phyloP scores from a whole-genome alignment of 73 alveolate species.

The Paraurostyla sp. region DNA sequence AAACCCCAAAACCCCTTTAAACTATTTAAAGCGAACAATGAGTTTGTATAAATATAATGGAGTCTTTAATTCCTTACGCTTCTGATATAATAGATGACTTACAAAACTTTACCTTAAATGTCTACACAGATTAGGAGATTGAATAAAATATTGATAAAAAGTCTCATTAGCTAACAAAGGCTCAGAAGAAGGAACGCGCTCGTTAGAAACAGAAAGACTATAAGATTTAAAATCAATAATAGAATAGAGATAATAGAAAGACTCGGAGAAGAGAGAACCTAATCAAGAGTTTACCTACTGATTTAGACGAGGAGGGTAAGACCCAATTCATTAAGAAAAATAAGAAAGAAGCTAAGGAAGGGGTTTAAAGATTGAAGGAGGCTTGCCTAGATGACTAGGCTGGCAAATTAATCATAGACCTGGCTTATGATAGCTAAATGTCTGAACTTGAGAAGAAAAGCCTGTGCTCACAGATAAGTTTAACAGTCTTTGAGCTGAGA shows the following conservation, averaged over 20 bases:
- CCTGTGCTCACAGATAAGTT: background rate
- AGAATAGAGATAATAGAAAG: background rate
- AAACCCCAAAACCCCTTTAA: too few relatives aligned
- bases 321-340: background rate
- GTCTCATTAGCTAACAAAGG: constrained; percentile 3
- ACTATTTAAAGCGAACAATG: too few relatives aligned
- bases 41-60: too few relatives aligned
- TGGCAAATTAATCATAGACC: background rate
- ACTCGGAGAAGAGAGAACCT: background rate
- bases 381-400: background rate
- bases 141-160: background rate
- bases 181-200: constrained; percentile 10
- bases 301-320: background rate
- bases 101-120: too few relatives aligned
- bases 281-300: background rate
- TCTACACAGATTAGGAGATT: background rate
- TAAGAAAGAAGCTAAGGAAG: background rate
- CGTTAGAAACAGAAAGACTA: background rate
- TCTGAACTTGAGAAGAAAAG: background rate
- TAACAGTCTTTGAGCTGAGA: constrained; percentile 3
- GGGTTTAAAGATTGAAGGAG: background rate
- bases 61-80: too few relatives aligned
- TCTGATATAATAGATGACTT: too few relatives aligned
- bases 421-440: background rate
- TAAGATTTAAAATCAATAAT: background rate